Evolutionary conservation across 768 basidiomycete genomes (phyloP).

Genomic region (Rubroboletus pulcherrimus): DNA sequence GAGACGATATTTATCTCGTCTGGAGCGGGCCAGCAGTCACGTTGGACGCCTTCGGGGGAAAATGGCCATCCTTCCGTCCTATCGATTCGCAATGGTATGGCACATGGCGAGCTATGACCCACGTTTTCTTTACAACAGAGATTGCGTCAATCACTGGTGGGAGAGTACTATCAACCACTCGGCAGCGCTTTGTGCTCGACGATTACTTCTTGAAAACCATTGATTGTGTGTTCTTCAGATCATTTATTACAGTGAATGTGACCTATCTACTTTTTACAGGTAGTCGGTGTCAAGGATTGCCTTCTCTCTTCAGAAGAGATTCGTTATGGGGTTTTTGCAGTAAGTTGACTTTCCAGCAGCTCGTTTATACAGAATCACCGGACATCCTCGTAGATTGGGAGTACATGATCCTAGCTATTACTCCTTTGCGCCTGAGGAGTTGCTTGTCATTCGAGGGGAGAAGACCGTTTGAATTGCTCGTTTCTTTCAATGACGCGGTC

Average conservation of each 20-base stretch:
- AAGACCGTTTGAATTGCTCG: constrained; percentile 5
- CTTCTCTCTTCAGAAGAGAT: constrained; percentile 11
- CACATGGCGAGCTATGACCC: constrained; percentile 10
- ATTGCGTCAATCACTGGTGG: neutral
- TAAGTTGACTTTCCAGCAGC: constrained; percentile 11
- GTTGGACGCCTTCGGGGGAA: constrained; percentile 7
- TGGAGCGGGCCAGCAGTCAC: constrained; percentile 14
- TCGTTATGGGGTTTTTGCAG: constrained; percentile 27
- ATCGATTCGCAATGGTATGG: constrained; percentile 2
- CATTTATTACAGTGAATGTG: neutral
- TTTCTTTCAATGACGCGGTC: constrained; percentile 1
- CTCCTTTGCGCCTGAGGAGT: neutral
- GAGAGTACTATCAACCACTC: neutral
- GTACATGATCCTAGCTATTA: constrained; percentile 8
- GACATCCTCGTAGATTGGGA: constrained; percentile 14
- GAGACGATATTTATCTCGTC: constrained; percentile 7
- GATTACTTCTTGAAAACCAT: constrained; percentile 17
- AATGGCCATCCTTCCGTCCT: constrained; percentile 3
- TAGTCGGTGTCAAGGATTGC: constrained; percentile 6
- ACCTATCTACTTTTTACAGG: neutral
- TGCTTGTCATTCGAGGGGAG: constrained; percentile 2
- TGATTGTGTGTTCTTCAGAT: constrained; percentile 18
- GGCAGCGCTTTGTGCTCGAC: constrained; percentile 19
- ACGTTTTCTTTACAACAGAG: neutral
- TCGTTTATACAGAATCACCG: neutral